These are phyloP conservation scores for Xylaria sp. DNA, from an alignment of 2,329 filamentous ascomycete genomes.

Conservation along the genomic window DNA sequence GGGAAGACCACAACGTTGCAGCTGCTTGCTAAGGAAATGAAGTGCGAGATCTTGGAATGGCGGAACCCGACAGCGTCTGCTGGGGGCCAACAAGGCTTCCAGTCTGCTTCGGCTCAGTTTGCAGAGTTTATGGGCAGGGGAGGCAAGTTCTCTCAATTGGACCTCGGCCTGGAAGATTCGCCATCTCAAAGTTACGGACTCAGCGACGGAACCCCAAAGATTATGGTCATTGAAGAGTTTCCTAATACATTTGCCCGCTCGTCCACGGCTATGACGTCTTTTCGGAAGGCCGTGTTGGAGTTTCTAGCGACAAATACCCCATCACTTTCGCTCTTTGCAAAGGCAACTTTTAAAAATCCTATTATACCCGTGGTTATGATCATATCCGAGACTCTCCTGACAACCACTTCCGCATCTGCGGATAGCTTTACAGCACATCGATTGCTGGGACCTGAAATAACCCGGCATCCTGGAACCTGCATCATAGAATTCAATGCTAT, in stretches of 20 bases:
- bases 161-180: constrained; percentile 52
- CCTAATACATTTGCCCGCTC: constrained; percentile 78
- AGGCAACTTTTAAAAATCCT: constrained; percentile 55
- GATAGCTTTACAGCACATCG: constrained; percentile 95
- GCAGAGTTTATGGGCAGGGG: constrained; percentile 90
- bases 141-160: constrained; percentile 80
- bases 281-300: constrained; percentile 79
- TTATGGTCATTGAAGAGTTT: constrained; percentile 85
- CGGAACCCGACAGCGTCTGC: constrained; percentile 77
- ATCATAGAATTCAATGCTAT: constrained; percentile 94
- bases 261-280: constrained; percentile 72
- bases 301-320: constrained; percentile 77
- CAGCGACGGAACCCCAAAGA: constrained; percentile 54
- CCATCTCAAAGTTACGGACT: constrained; percentile 29
- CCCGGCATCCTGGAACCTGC: constrained; percentile 80
- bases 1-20: constrained; percentile 91
- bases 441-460: constrained; percentile 85
- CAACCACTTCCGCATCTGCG: constrained; percentile 83
- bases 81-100: constrained; percentile 68
- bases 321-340: constrained; percentile 61
- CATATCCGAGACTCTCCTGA: constrained; percentile 89
- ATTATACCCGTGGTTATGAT: constrained; percentile 85
- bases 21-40: constrained; percentile 81
- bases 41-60: constrained; percentile 87
- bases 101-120: constrained; percentile 82